Percentiles rank a stretch among this genome's conserved stretches.
Evolutionary conservation across 192 early-diverging fungal genomes (phyloP).

Genomic region (Coemansia sp.): DNA sequence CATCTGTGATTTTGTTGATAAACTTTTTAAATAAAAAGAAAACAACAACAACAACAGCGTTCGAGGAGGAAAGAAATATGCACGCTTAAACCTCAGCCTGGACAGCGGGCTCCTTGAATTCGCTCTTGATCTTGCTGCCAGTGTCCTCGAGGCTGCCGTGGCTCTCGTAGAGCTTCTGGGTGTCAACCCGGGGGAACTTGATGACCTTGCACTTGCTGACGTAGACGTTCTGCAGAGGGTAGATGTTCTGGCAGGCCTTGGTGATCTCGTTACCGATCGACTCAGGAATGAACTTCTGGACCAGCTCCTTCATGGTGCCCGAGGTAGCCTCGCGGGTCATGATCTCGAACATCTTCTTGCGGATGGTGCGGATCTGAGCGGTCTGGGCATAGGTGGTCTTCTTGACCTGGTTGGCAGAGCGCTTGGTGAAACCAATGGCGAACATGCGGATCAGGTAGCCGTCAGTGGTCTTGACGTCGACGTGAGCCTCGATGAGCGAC

Average conservation of each 20-base stretch:
- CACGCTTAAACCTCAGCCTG: slow-evolving; percentile 60
- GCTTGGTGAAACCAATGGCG: slow-evolving; percentile 94
- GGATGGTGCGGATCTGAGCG: slow-evolving; percentile 95
- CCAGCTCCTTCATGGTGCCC: slow-evolving; percentile 93
- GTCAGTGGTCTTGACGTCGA: slow-evolving; percentile 99
- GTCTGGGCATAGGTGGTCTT: slow-evolving; percentile 98
- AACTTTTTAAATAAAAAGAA: neutral
- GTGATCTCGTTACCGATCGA: slow-evolving; percentile 96
- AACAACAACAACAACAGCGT: neutral
- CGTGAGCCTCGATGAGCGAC: slow-evolving; percentile 94
- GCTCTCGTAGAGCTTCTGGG: slow-evolving; percentile 94
- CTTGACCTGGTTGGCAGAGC: slow-evolving; percentile 89
- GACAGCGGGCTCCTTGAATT: slow-evolving; percentile 84
- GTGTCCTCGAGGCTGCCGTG: slow-evolving; percentile 82
- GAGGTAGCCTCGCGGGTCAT: slow-evolving; percentile 79
- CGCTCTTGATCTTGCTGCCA: slow-evolving; percentile 79
- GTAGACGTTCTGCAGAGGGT: slow-evolving; percentile 95
- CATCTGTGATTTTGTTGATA: neutral
- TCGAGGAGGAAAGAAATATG: slow-evolving; percentile 10
- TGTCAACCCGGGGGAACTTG: slow-evolving; percentile 95
- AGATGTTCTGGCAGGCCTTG: slow-evolving; percentile 96
- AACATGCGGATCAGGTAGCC: slow-evolving; percentile 99
- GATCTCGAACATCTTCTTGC: slow-evolving; percentile 99
- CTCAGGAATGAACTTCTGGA: slow-evolving; percentile 95
- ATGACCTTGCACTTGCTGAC: slow-evolving; percentile 99